Evolutionary conservation across 305 asterid genomes (phyloP).

Genomic region (Ajuga reptans): DNA sequence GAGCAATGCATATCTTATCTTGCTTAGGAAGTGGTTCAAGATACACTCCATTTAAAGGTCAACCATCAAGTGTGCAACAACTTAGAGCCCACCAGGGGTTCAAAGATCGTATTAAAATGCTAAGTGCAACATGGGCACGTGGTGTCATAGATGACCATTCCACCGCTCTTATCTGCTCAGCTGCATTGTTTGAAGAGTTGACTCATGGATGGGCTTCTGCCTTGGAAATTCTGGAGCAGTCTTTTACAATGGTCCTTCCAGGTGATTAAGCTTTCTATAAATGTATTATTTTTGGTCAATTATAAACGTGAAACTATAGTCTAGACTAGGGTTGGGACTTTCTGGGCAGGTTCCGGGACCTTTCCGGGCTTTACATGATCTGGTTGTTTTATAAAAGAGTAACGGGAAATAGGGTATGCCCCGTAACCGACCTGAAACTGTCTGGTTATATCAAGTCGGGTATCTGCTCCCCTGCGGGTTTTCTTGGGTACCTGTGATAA

Average conservation of each 20-base stretch:
- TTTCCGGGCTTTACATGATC: no score
- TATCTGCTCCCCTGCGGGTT: no score
- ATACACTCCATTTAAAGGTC: conserved; percentile 61
- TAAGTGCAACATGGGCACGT: conserved; percentile 58
- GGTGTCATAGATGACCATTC: conserved; percentile 73
- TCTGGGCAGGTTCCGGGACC: no score
- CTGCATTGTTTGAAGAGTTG: conserved; percentile 83
- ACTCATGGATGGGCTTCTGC: conserved; percentile 69
- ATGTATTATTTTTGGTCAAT: neutral
- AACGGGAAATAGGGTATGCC: no score
- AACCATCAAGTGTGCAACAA: conserved; percentile 56
- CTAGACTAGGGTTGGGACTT: no score
- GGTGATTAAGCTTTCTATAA: conserved; percentile 36
- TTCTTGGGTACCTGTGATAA: no score
- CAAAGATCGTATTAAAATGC: conserved; percentile 58
- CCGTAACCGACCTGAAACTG: no score
- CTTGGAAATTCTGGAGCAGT: conserved; percentile 56
- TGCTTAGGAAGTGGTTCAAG: conserved; percentile 73
- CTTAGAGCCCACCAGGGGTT: conserved; percentile 93
- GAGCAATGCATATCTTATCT: conserved; percentile 78
- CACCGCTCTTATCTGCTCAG: conserved; percentile 67
- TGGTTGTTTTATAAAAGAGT: no score
- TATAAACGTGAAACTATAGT: no score
- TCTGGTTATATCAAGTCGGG: no score
- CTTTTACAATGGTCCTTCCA: conserved; percentile 91